Evolutionary conservation across 257 asterid genomes (phyloP).

Genomic region (Nicotiana paniculata): DNA sequence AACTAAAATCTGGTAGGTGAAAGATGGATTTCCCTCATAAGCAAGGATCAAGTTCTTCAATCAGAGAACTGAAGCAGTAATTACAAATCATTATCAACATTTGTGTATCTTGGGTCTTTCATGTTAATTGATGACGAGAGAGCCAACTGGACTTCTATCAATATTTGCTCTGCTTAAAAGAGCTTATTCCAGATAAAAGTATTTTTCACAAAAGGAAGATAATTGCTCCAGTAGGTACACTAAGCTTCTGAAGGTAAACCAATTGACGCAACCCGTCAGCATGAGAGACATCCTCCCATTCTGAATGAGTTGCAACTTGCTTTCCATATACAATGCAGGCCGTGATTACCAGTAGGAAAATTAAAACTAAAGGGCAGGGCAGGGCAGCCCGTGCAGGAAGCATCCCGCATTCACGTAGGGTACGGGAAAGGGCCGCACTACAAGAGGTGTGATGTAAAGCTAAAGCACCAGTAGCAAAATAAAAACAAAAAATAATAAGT

Average conservation of each 20-base stretch:
- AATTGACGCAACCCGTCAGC: neutral
- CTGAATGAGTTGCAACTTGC: neutral
- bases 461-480: neutral
- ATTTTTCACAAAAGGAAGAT: neutral
- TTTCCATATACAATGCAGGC: neutral
- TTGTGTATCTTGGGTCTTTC: neutral
- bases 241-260: neutral
- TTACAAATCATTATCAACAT: neutral
- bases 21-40: neutral
- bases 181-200: neutral
- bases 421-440: too few relatives aligned
- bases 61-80: neutral
- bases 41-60: neutral
- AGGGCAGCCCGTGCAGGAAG: too few relatives aligned
- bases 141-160: neutral
- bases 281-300: neutral
- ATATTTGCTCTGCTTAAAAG: neutral
- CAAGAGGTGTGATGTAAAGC: too few relatives aligned
- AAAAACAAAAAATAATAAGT: constrained; percentile 10
- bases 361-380: neutral
- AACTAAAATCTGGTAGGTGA: neutral
- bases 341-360: neutral
- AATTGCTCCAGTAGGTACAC: neutral
- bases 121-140: neutral
- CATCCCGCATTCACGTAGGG: too few relatives aligned